Base-by-base conservation (phyloP, 2,329 filamentous ascomycete genomes). In the Lasiodiplodia sp. region DNA sequence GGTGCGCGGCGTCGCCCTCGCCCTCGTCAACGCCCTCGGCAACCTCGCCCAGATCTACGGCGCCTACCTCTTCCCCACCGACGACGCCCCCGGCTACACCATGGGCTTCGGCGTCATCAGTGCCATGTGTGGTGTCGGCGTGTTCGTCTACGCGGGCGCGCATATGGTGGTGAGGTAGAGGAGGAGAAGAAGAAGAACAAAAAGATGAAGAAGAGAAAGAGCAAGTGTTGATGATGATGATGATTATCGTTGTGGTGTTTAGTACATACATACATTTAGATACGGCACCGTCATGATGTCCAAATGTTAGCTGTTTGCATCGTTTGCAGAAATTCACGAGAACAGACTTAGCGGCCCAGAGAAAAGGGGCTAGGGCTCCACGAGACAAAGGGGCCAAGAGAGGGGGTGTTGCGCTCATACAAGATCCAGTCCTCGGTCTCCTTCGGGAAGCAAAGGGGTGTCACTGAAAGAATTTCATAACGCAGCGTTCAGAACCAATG, bases 1-100 rank as follows among this genome's bases (percentile, higher is more conserved):
- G 70, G 81, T 82, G 3, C 76, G 86, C n/a, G 85, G 81, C 16
- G 81, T 88, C n/a, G 80, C 80, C 3, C 74, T 88, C 25, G 86
- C 85, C 1, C 74, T 87, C 11, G 82, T 87, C 49, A 87, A 87
- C 70, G 83, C 84, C 0, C 78, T 87, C 72, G 86, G 84, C 3
- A 87, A 87, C 70, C 73, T 87, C 12, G 83, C 85, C 0, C 83
- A 86, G 70, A 87, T 88, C 21, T 88, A 87, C 69, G 86, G 86
- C 11, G 81, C 84, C 0, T 73, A 86, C 70, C 72, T 88, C 2
- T 88, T 86, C 74, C 86, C 86, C 0, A 73, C 75, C 0, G 71
- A 77, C 0, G 84, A 87, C 66, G 76, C 76, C 23, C 85, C 86
- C 0, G 84, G 86, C 69, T 79, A 79, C 21, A 72, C 77, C 4